Conservation (phyloP, 176 grass and related monocot species). For the Tillandsia leiboldiana region DNA sequence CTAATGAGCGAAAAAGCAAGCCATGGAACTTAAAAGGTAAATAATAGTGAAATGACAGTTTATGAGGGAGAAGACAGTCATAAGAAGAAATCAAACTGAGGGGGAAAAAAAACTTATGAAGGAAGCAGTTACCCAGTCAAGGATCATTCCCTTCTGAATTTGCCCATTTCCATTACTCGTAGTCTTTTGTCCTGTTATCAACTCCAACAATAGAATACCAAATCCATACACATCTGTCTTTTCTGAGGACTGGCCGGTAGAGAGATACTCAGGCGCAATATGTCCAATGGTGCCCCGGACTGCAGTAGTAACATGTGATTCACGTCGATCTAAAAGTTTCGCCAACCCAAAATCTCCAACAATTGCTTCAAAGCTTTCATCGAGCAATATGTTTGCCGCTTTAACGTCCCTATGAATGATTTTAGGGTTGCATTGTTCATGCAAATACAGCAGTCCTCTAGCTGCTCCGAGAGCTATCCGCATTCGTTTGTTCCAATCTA, state of each 20-base stretch:
- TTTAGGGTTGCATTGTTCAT: conserved; percentile 97
- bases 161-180: conserved; percentile 63
- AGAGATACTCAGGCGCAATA: conserved; percentile 98
- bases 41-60: background rate
- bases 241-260: conserved; percentile 88
- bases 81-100: background rate
- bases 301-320: conserved; percentile 91
- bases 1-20: background rate
- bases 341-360: conserved; percentile 98
- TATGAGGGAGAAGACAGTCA: background rate
- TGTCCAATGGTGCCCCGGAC: conserved; percentile 87
- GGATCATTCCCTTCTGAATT: conserved; percentile 82
- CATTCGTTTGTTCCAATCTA: conserved; percentile 93
- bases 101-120: background rate
- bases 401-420: conserved; percentile 97
- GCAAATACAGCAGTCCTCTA: conserved; percentile 80
- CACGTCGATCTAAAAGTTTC: conserved; percentile 80
- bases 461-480: conserved; percentile 73
- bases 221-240: conserved; percentile 98
- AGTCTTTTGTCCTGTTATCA: conserved; percentile 81
- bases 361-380: conserved; percentile 75
- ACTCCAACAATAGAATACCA: conserved; percentile 88
- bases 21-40: background rate
- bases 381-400: conserved; percentile 92
- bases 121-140: conserved; percentile 66